A percentile compares a stretch with the other conserved stretches of the same genome.
Evolutionary conservation across 345 rosid genomes (phyloP).

Genomic region (Sonneratia alba): DNA sequence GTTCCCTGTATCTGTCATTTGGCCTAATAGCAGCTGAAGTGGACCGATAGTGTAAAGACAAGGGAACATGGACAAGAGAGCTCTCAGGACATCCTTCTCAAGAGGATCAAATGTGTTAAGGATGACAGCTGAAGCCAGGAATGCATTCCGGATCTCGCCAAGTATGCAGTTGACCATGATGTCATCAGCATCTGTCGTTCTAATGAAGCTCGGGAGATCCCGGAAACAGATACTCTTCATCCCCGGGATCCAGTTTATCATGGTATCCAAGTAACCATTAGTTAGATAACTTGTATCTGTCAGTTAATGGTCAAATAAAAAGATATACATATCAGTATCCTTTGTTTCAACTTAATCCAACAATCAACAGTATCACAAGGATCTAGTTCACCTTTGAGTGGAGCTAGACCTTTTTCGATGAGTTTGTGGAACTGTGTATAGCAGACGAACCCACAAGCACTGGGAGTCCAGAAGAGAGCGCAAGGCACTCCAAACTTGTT

Average conservation of each 20-base stretch:
- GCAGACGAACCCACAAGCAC: conserved; percentile 2
- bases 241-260: conserved; percentile 11
- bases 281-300: conserved; percentile 8
- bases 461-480: conserved; percentile 6
- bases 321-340: not conserved
- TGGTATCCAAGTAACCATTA: conserved; percentile 8
- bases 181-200: conserved; percentile 3
- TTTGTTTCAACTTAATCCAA: not conserved
- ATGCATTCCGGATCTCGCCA: not conserved
- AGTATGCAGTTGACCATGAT: not conserved
- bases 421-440: conserved; percentile 1
- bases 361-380: not conserved
- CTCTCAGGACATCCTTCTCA: conserved; percentile 8
- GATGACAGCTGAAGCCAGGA: conserved; percentile 1
- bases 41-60: conserved; percentile 9
- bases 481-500: conserved; percentile 4
- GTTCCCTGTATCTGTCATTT: not conserved
- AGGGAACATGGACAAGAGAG: conserved; percentile 2
- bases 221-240: conserved; percentile 4
- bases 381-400: conserved; percentile 6
- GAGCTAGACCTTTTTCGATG: conserved; percentile 5
- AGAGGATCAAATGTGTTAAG: conserved; percentile 9
- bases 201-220: conserved; percentile 10
- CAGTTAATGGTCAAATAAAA: not conserved
- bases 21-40: not conserved